A percentile compares a stretch with the other conserved stretches of the same genome.
phyloP scores from a whole-genome alignment of 176 grass and related monocot genomes.

The Raddia distichophylla region DNA sequence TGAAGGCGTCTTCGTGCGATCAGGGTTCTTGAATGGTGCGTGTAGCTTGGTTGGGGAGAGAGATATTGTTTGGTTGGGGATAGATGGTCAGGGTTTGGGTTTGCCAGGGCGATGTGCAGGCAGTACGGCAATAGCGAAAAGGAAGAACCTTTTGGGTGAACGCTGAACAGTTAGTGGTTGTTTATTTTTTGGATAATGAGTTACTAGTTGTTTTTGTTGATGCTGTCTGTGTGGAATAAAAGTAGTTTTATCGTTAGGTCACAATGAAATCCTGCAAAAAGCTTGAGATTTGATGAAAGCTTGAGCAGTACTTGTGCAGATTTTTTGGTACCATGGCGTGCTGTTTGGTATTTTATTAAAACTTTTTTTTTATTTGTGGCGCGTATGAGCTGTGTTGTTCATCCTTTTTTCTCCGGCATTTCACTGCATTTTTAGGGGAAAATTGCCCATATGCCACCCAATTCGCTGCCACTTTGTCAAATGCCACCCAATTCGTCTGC shows the following conservation, averaged over 20 bases:
- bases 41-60: not conserved
- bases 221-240: not conserved
- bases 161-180: not conserved
- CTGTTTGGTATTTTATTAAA: slow-evolving; percentile 3
- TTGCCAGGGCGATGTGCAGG: slow-evolving; percentile 4
- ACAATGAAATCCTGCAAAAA: not conserved
- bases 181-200: not conserved
- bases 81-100: not conserved
- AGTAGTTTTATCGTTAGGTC: not conserved
- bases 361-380: not conserved
- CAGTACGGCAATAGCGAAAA: not conserved
- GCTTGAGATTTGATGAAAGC: not conserved
- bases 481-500: too few species aligned
- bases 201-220: not conserved
- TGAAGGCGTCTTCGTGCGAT: not conserved
- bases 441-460: too few species aligned
- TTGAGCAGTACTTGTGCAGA: not conserved
- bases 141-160: not conserved
- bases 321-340: not conserved
- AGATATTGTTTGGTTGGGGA: not conserved
- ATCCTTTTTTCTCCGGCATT: not conserved
- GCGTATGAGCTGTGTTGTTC: not conserved
- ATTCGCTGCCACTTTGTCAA: too few species aligned
- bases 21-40: not conserved
- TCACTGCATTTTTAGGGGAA: not conserved